These are phyloP conservation scores for Scheffersomyces amazonensis DNA, from an alignment of 805 yeast species.

Conservation along the genomic window DNA sequence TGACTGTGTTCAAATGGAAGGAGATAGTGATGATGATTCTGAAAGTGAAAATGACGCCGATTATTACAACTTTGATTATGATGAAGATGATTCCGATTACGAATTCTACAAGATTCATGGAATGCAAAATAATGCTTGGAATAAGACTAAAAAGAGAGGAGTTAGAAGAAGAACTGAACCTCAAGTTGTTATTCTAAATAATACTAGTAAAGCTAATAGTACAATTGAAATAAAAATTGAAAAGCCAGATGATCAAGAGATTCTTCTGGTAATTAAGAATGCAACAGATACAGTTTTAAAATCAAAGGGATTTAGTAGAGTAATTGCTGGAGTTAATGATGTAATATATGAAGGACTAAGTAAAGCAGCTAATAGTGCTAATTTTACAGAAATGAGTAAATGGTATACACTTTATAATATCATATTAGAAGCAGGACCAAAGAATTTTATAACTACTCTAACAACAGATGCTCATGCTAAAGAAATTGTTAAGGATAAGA, in stretches of 20 bases:
- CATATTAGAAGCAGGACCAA: background rate
- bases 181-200: background rate
- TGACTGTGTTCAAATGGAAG: background rate
- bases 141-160: background rate
- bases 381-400: background rate
- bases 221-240: background rate
- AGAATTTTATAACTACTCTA: background rate
- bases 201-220: background rate
- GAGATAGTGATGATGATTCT: background rate
- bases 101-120: background rate
- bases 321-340: background rate
- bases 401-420: conserved; percentile 1
- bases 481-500: background rate
- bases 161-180: background rate
- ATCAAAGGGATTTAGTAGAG: background rate
- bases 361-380: background rate
- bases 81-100: background rate
- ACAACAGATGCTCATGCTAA: background rate
- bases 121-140: background rate
- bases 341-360: background rate
- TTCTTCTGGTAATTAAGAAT: background rate
- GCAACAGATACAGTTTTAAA: background rate
- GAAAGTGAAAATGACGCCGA: background rate
- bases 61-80: background rate
- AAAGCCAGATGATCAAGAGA: background rate